These are phyloP conservation scores for Sporisorium iseilematis-ciliati DNA, from an alignment of 1,284 basidiomycete genomes.

Conservation along the genomic window DNA sequence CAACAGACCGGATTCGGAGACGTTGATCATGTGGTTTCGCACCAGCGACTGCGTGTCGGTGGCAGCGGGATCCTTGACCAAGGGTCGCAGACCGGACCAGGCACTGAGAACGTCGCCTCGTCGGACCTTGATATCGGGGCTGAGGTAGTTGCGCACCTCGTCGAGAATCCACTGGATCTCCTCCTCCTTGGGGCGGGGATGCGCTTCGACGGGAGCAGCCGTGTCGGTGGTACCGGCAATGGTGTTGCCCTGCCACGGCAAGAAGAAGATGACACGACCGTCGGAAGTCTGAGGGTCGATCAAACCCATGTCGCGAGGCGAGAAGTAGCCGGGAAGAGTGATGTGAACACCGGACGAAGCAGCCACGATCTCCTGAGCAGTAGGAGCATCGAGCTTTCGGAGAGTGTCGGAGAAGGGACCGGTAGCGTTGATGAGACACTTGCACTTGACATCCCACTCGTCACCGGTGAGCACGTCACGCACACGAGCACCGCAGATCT, in stretches of 20 bases:
- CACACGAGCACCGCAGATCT: slow-evolving; percentile 82
- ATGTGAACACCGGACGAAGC: slow-evolving; percentile 95
- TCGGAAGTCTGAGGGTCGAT: slow-evolving; percentile 95
- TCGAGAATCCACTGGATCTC: slow-evolving; percentile 97
- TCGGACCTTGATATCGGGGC: slow-evolving; percentile 91
- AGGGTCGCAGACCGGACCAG: slow-evolving; percentile 90
- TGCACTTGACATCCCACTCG: slow-evolving; percentile 84
- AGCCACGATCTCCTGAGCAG: slow-evolving; percentile 86
- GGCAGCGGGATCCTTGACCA: slow-evolving; percentile 86
- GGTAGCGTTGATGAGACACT: slow-evolving; percentile 95
- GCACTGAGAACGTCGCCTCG: slow-evolving; percentile 97
- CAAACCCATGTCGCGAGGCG: slow-evolving; percentile 92
- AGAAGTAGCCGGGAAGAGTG: slow-evolving; percentile 96
- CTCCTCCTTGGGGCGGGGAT: slow-evolving; percentile 88
- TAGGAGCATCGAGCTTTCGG: slow-evolving; percentile 85
- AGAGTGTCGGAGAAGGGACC: slow-evolving; percentile 93
- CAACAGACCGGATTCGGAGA: slow-evolving; percentile 83
- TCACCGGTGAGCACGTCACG: slow-evolving; percentile 86
- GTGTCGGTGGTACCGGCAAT: slow-evolving; percentile 97
- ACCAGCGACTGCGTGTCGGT: slow-evolving; percentile 89
- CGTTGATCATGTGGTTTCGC: slow-evolving; percentile 92
- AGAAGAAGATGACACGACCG: slow-evolving; percentile 97
- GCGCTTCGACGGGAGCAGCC: slow-evolving; percentile 80
- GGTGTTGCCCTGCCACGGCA: slow-evolving; percentile 97
- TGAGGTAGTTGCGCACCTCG: slow-evolving; percentile 88